Base-by-base conservation (phyloP, 345 rosid genomes). In the Kandelia obovata region DNA sequence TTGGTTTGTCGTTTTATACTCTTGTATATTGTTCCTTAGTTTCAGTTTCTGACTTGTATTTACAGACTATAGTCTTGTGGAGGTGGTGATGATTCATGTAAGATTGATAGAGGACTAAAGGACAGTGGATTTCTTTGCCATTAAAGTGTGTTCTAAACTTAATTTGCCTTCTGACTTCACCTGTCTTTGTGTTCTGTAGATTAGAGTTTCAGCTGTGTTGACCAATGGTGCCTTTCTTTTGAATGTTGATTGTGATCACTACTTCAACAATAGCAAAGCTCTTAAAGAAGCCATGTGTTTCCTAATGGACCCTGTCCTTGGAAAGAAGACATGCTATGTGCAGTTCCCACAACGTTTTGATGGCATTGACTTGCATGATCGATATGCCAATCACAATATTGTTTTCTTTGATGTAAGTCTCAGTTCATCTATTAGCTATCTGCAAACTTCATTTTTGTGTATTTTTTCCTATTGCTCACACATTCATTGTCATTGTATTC, bases 231-330 rank as follows among this genome's bases (percentile, higher is more conserved):
- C 99, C 47, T 95, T 84, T 85, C 89, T 95, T 75, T 77, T 95
- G 90, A 95, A 95, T 34, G 99, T 95, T 0, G 99, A 95, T 79
- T 95, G 99, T 87, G 99, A 95, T 88, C 99, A 95, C 87, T 95
- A 95, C 97, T 95, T 95, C 82, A 95, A 95, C 62, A 95, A 92
- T 83, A 89, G 99, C 74, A 95, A 95, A 81, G 98, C 98, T 83
- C 84, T 95, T 66, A 95, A 83, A 81, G 98, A 95, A 81, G 99
- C 99, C 71, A 95, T 95, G 99, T 95, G 99, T 75, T 95, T 95
- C 91, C 72, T 95, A 96, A 95, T 95, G 99, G 99, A 95, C 78
- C 97, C 99, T 32, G 85, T 70, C 58, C 53, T 61, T 67, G 97
- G 98, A 75, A 95, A 80, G 86, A 95, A 92, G 79, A 90, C 97